Percentiles rank a stretch among this genome's conserved stretches.
Evolutionary conservation across 805 yeast genomes (phyloP).

Genomic region (Torulaspora maleeae): DNA sequence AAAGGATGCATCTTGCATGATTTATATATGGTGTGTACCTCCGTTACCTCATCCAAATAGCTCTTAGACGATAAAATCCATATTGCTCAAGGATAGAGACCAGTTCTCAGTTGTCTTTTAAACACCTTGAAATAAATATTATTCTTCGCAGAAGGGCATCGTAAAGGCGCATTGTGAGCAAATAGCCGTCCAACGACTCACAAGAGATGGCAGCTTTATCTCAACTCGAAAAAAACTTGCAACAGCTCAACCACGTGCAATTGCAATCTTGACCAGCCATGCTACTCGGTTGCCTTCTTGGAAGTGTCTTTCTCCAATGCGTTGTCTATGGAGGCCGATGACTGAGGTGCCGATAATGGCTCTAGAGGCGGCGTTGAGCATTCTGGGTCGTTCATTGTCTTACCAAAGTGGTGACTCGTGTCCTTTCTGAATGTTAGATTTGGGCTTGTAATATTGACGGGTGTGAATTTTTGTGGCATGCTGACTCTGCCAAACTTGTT

Average conservation of each 20-base stretch:
- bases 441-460: constrained; percentile 81
- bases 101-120: neutral
- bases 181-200: neutral
- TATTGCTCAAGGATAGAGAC: constrained; percentile 1
- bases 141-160: neutral
- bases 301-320: constrained; percentile 4
- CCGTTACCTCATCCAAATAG: neutral
- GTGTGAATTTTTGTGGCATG: constrained; percentile 86
- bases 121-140: neutral
- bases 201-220: neutral
- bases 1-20: neutral
- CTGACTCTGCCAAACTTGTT: constrained; percentile 81
- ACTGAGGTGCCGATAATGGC: constrained; percentile 13
- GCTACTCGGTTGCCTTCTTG: neutral
- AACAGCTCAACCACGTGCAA: constrained; percentile 1
- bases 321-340: constrained; percentile 21
- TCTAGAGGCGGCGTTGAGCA: constrained; percentile 11
- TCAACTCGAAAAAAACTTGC: neutral
- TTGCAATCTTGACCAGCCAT: neutral
- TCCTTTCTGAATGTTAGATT: constrained; percentile 30
- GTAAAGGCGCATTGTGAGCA: constrained; percentile 9
- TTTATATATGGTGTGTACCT: neutral
- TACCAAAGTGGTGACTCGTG: constrained; percentile 7
- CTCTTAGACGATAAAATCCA: neutral
- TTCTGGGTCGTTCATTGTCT: constrained; percentile 1